These are phyloP conservation scores for Ceratocystis huliohia DNA, from an alignment of 2,329 filamentous ascomycete species.

Conservation along the genomic window DNA sequence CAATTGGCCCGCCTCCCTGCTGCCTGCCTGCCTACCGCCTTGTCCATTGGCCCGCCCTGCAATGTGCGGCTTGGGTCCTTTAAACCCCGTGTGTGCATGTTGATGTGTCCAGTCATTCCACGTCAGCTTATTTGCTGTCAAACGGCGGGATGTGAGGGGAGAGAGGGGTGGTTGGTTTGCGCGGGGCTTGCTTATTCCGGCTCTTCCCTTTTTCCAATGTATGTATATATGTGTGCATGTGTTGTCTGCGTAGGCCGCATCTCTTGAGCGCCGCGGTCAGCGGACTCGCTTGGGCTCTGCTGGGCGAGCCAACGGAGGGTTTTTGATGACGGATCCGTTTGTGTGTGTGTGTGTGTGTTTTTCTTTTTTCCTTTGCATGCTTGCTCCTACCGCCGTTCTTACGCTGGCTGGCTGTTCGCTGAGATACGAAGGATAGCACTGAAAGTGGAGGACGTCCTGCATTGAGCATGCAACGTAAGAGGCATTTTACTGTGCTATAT, in stretches of 20 bases:
- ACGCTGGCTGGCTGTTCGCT: neutral
- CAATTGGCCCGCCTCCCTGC: too few species aligned
- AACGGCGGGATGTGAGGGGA: too few species aligned
- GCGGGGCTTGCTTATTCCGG: too few species aligned
- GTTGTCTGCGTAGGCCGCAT: too few species aligned
- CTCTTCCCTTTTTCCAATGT: too few species aligned
- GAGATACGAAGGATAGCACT: neutral
- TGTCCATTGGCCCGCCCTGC: neutral
- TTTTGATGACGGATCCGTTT: neutral
- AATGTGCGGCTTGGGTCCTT: neutral
- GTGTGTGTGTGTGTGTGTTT: neutral
- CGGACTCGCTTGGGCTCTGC: too few species aligned
- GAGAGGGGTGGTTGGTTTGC: too few species aligned
- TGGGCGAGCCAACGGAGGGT: too few species aligned
- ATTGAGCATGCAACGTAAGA: neutral
- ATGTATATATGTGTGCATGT: too few species aligned
- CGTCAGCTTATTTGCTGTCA: neutral
- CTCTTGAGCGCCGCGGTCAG: too few species aligned
- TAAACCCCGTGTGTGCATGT: too few species aligned
- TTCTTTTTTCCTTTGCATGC: neutral
- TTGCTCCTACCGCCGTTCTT: neutral
- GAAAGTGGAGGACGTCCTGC: neutral
- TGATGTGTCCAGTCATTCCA: neutral
- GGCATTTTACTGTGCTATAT: neutral
- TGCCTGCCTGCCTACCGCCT: too few species aligned